These are phyloP conservation scores for Viola pubescens DNA, from an alignment of 441 rosid species.

Conservation along the genomic window DNA sequence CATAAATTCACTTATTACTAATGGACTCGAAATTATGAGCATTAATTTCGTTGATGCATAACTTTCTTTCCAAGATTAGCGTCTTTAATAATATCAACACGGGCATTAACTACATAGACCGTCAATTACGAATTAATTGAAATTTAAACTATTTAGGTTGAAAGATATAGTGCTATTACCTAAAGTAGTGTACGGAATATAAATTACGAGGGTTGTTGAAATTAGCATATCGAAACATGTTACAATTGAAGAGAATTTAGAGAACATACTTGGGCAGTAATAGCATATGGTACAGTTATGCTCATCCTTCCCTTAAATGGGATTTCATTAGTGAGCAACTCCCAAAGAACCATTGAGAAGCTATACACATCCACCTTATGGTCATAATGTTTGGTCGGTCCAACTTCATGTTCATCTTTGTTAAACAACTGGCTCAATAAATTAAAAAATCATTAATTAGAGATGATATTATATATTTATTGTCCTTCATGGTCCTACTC, in stretches of 20 bases:
- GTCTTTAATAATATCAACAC: too few species aligned
- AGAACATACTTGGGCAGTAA: conserved; percentile 32
- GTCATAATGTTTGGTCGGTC: conserved; percentile 56
- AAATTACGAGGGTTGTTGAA: background rate
- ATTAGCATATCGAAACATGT: background rate
- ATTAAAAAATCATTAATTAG: conserved; percentile 8
- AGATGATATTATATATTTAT: background rate
- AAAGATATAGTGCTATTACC: background rate
- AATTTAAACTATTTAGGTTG: too few species aligned
- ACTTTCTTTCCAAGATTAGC: too few species aligned
- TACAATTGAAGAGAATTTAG: background rate
- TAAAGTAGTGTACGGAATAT: too few species aligned
- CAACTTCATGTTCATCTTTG: conserved; percentile 34
- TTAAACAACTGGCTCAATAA: conserved; percentile 32
- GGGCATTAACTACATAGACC: too few species aligned
- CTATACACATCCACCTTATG: conserved; percentile 76
- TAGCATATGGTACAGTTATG: conserved; percentile 32
- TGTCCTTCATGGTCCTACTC: too few species aligned
- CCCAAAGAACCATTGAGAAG: conserved; percentile 60
- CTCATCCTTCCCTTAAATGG: conserved; percentile 37
- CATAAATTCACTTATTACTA: too few species aligned
- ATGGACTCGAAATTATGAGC: too few species aligned
- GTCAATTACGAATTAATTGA: too few species aligned
- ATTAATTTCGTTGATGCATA: too few species aligned
- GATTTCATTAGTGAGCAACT: conserved; percentile 43